Evolutionary conservation across 352 stramenopile species (phyloP), one percentile per base, ranked within the genome.

Genomic region (Globisporangium barbulae): DNA sequence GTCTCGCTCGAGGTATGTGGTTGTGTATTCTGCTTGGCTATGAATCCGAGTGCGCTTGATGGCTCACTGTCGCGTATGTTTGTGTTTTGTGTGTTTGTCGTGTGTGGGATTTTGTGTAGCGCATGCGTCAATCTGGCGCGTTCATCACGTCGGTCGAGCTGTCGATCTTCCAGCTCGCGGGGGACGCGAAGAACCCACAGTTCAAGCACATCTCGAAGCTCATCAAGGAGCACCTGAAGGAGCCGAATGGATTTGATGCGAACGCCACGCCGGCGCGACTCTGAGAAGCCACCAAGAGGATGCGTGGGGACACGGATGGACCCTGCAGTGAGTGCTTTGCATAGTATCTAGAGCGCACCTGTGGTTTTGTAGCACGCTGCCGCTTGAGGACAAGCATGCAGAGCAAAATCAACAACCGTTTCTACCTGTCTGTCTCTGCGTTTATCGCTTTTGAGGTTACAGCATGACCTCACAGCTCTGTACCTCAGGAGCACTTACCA

Each of bases 131-230:
- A 45, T 90, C 84, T 9, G 97, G 97, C 12, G 96, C 95, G 22
- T 98, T 89, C 71, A 83, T 99, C 53, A 99, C 97, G 61, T 98
- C 97, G 7, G 89, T 96, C 3, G 97, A 99, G 78, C 96, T 83
- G 50, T 79, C 95, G 21, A 91, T 98, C 41, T 99, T 99, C 73
- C 97, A 98, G 76, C 67, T 99, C 42, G 83, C 98, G 54, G 73
- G 86, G 28, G 85, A 93, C 58, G 92, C 97, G 22, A 93, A 92
- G 41, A 86, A 98, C 72, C 78, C 82, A 8, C 85, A 96, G 71
- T 99, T 99, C 74, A 97, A 96, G 61, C 74, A 75, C 53, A 89
- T 99, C 49, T 98, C 88, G 59, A 90, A 82, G 61, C 81, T 99
- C 64, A 97, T 98, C 53, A 98, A 98, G 67, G 85, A 98, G 64